phyloP scores from a whole-genome alignment of 441 rosid species.

The Brassica balearica region DNA sequence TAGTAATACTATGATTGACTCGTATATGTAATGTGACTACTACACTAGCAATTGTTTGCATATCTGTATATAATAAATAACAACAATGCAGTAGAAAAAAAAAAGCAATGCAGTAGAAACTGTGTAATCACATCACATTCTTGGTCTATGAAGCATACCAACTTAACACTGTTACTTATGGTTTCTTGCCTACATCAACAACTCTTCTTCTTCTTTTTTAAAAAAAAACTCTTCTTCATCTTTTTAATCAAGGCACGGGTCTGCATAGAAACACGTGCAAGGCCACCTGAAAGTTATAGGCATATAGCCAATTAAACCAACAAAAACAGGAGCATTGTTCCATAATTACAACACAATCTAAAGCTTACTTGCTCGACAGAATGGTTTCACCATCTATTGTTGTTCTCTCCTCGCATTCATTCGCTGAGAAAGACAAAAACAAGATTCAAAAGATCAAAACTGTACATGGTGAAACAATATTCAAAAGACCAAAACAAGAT shows the following conservation, averaged over 20 bases:
- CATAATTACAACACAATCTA: not conserved
- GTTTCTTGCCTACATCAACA: no score
- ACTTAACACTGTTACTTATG: no score
- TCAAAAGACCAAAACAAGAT: no score
- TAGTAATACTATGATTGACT: conserved; percentile 11
- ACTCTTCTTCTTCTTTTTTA: no score
- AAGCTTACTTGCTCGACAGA: conserved; percentile 70
- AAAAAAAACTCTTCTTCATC: no score
- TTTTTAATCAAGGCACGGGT: conserved; percentile 39
- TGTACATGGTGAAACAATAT: no score
- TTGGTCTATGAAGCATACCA: no score
- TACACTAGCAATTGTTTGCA: not conserved
- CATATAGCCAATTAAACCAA: conserved; percentile 17
- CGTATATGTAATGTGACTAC: conserved; percentile 19
- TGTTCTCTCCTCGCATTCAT: conserved; percentile 59
- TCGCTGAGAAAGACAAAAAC: conserved; percentile 48
- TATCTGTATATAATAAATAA: conserved; percentile 10
- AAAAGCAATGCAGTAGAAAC: no score
- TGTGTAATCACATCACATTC: no score
- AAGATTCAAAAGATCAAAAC: no score
- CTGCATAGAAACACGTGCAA: conserved; percentile 56
- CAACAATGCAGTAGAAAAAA: not conserved
- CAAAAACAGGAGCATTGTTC: not conserved
- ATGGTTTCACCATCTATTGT: conserved; percentile 64
- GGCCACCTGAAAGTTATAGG: conserved; percentile 63